Evolutionary conservation across 2,329 filamentous ascomycete species (phyloP), one percentile per base, ranked within the genome.

Genomic region (Ascochyta koolunga): DNA sequence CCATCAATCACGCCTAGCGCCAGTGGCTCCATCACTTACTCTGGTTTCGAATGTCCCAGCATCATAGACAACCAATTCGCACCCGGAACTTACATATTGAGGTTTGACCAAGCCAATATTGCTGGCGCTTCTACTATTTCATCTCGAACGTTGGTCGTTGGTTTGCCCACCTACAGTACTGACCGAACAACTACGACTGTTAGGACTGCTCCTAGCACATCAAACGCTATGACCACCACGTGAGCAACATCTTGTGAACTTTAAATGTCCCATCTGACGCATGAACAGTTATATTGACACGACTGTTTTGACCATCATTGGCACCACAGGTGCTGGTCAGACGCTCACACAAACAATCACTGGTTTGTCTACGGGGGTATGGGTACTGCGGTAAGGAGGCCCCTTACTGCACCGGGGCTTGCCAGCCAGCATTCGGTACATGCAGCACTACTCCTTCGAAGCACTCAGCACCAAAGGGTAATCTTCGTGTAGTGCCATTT

Each of bases 391-490:
- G 50, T 6, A 22, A 10, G 8, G 33, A 13, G 3, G 50, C 18
- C 6, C 7, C 39, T 16, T 54, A 54, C 35, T 54, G 50, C 44
- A 38, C 50, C 2, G 50, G 29, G 5, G 27, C 33, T 5, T 54
- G 51, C 25, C 51, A 54, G 35, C 39, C 40, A 3, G 69, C 68
- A 39, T 60, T 74, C 41, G 76, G 74, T 6, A 66, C 64, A n/a
- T 79, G 78, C 50, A 76, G 72, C 18, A 73, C 70, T 13, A 59
- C 65, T 29, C 67, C 67, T 57, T 43, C 69, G 13, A 53, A 59
- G n/a, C 64, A 62, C 38, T 51, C 54, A 15, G 41, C 45, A 18
- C 55, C 51, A 18, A 64, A 54, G 18, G 61, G 38, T 45, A 64
- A 45, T 9, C 55, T 38, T 51, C 48, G 19, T 38, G 54, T 37